phyloP scores from a whole-genome alignment of 2,329 filamentous ascomycete genomes.

The Colletotrichum sp. region DNA sequence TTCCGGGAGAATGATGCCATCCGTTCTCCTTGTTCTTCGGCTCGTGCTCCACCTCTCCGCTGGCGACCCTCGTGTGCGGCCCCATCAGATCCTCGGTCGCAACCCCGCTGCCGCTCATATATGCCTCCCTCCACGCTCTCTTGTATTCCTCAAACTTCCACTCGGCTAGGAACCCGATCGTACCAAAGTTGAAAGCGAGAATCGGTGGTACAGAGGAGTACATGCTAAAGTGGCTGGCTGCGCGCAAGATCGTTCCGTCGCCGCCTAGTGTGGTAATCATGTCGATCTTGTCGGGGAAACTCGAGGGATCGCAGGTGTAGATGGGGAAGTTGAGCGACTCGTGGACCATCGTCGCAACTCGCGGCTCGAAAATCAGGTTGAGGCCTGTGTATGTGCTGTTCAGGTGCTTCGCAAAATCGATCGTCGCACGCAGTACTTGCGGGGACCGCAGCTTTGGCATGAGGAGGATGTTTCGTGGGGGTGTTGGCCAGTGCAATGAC shows the following conservation, averaged over 20 bases:
- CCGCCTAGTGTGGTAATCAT: slow-evolving; percentile 90
- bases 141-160: slow-evolving; percentile 97
- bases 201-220: slow-evolving; percentile 85
- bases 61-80: slow-evolving; percentile 42
- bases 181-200: slow-evolving; percentile 95
- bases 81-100: slow-evolving; percentile 48
- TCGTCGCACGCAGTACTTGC: slow-evolving; percentile 55
- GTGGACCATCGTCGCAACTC: slow-evolving; percentile 76
- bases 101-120: slow-evolving; percentile 73
- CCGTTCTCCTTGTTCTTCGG: slow-evolving; percentile 34
- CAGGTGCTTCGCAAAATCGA: slow-evolving; percentile 73
- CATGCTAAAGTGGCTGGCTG: slow-evolving; percentile 77
- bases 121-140: slow-evolving; percentile 88
- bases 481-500: slow-evolving; percentile 58
- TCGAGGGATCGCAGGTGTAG: slow-evolving; percentile 58
- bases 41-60: slow-evolving; percentile 28
- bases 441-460: slow-evolving; percentile 64
- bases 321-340: slow-evolving; percentile 74
- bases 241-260: slow-evolving; percentile 88
- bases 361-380: slow-evolving; percentile 82
- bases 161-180: slow-evolving; percentile 91
- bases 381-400: slow-evolving; percentile 79
- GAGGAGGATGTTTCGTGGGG: slow-evolving; percentile 62
- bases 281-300: slow-evolving; percentile 82
- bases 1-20: slow-evolving; percentile 80